Percentiles rank a stretch among this genome's conserved stretches.
These are phyloP conservation scores for Sanghuangporus sanghuang DNA, from an alignment of 1,284 basidiomycete genomes.

Conservation along the genomic window DNA sequence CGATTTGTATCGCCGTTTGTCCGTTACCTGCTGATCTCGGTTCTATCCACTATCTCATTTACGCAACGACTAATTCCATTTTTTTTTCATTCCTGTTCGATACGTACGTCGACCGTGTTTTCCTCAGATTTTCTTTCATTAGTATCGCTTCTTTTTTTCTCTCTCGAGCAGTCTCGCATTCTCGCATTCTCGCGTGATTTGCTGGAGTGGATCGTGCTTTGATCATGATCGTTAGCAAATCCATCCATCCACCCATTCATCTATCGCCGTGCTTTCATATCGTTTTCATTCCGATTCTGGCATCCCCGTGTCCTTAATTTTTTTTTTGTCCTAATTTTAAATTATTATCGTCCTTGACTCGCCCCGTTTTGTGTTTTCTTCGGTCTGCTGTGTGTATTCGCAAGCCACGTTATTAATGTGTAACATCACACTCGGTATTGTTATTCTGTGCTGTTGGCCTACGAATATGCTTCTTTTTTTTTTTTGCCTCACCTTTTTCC, in stretches of 20 bases:
- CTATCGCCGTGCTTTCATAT: too few relatives aligned
- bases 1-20: slow-evolving; percentile 1
- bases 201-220: too few relatives aligned
- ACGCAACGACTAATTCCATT: neutral
- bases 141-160: neutral
- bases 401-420: slow-evolving; percentile 8
- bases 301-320: neutral
- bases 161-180: neutral
- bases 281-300: neutral
- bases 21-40: neutral
- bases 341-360: neutral
- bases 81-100: too few relatives aligned
- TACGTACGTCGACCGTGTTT: slow-evolving; percentile 4
- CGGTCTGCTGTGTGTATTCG: neutral
- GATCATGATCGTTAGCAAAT: too few relatives aligned
- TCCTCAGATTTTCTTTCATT: neutral
- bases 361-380: neutral
- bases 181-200: neutral
- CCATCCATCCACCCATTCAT: too few relatives aligned
- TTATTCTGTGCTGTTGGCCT: slow-evolving; percentile 8
- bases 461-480: slow-evolving; percentile 4
- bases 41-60: neutral
- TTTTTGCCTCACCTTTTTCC: neutral
- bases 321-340: neutral
- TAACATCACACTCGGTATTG: neutral